Base-by-base conservation (phyloP, 2,329 filamentous ascomycete genomes). In the Neospermospora avenae region DNA sequence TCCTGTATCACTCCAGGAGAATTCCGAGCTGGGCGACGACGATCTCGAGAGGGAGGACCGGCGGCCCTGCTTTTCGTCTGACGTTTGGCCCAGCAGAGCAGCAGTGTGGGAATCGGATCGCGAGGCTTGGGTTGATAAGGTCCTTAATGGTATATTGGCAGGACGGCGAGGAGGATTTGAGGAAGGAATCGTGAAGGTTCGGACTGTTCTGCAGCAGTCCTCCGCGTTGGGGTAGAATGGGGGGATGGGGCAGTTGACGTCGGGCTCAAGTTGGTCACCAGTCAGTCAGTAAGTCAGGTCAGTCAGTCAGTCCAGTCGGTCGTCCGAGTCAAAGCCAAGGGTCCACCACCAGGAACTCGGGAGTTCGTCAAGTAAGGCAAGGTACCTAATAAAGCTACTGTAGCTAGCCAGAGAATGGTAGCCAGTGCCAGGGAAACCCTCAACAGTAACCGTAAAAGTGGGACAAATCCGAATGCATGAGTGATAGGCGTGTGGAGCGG, bases 1-100 rank as follows among this genome's bases (percentile, higher is more conserved):
- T 72, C 92, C 93, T 46, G 93, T 96, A 76, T 97, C 92, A 73
- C 90, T 93, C 92, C 91, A 97, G 69, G 87, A 91, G 75, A 90
- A 90, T 70, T 88, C 85, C 63, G 85, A 89, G 74, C 81, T 80
- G 62, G 75, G 79, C 65, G 83, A 85, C 59, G 81, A 82, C 71
- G 83, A 84, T 67, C 79, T 82, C 73, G 74, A 74, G 68, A 77
- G 75, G 71, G 76, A 75, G 70, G 74, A 73, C 59, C 69, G 68
- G 67, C 74, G 68, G 69, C 74, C 72, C 66, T 75, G 74, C 72
- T 77, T 75, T 65, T 73, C 70, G 72, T 73, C 65, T 52, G 68
- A 73, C 69, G 77, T 76, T 68, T 75, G 70, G 62, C 74, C 72
- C 65, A 82, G 75, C 70, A 81, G 75, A 71, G 78, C 77, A 68